A percentile compares a stretch with the other conserved stretches of the same genome.
Conservation (phyloP, 2,329 filamentous ascomycete genomes). For the Trichoderma oligosporum region DNA sequence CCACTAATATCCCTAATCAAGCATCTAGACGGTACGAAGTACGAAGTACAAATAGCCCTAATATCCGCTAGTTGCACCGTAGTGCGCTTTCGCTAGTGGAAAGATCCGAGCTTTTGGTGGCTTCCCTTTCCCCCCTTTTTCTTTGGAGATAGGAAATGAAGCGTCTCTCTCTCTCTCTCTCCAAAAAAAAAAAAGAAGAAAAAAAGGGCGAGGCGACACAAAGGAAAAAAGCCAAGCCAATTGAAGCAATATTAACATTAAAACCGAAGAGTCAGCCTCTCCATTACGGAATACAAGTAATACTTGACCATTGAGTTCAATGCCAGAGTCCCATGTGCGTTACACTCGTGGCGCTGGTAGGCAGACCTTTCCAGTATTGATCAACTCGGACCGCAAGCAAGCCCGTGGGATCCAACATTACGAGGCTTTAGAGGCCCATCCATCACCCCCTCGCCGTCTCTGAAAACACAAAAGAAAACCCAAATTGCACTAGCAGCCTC, state of each 20-base stretch:
- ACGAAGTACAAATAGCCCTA: neutral
- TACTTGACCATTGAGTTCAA: neutral
- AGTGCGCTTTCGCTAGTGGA: slow-evolving; percentile 14
- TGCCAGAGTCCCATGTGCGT: neutral
- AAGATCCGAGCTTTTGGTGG: slow-evolving; percentile 17
- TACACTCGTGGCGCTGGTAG: neutral
- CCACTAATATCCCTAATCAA: too few relatives aligned
- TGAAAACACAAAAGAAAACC: neutral
- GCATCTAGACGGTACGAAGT: neutral
- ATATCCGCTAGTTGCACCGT: slow-evolving; percentile 10
- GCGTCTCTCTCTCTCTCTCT: neutral
- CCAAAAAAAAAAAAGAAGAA: neutral
- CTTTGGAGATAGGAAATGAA: slow-evolving; percentile 15
- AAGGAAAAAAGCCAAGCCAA: neutral
- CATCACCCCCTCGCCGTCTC: too few relatives aligned
- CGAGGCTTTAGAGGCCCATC: too few relatives aligned
- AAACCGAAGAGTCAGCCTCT: neutral
- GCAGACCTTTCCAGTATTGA: neutral
- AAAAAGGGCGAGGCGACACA: neutral
- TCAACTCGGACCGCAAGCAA: neutral
- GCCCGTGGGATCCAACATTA: slow-evolving; percentile 8
- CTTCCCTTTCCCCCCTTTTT: slow-evolving; percentile 6
- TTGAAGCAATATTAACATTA: neutral
- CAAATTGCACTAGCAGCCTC: neutral
- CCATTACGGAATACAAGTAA: neutral